These are phyloP conservation scores for Eucalyptus curtisii DNA, from an alignment of 345 rosid genomes.

Conservation along the genomic window DNA sequence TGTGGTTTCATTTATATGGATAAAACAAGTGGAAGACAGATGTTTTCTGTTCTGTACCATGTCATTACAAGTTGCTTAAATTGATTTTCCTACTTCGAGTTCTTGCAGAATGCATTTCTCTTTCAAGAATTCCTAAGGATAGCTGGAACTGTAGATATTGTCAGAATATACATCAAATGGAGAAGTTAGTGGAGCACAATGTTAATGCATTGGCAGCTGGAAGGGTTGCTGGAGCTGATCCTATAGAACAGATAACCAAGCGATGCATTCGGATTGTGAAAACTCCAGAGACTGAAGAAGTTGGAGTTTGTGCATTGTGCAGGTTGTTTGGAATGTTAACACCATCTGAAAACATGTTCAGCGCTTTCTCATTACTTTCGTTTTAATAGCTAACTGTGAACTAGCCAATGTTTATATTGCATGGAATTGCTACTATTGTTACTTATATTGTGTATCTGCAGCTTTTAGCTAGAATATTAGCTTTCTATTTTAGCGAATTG, in stretches of 20 bases:
- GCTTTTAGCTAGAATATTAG: neutral
- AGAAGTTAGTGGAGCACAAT: constrained; percentile 59
- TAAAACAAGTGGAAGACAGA: neutral
- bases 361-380: neutral
- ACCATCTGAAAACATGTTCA: neutral
- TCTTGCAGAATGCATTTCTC: constrained; percentile 42
- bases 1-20: neutral
- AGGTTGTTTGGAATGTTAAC: constrained; percentile 29
- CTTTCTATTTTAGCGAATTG: neutral
- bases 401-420: neutral
- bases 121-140: constrained; percentile 45
- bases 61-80: neutral
- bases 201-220: constrained; percentile 88
- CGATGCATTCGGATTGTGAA: constrained; percentile 84
- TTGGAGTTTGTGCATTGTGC: constrained; percentile 87
- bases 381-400: no score
- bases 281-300: constrained; percentile 34
- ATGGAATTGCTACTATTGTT: neutral
- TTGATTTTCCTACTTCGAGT: neutral
- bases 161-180: constrained; percentile 41
- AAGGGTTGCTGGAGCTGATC: constrained; percentile 82
- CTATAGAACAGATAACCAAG: constrained; percentile 69
- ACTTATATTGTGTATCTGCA: neutral
- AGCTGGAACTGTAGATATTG: constrained; percentile 86
- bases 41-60: neutral